These are phyloP conservation scores for Lunularia cruciata DNA, from an alignment of 225 moss, liverwort and hornwort genomes.

Conservation along the genomic window DNA sequence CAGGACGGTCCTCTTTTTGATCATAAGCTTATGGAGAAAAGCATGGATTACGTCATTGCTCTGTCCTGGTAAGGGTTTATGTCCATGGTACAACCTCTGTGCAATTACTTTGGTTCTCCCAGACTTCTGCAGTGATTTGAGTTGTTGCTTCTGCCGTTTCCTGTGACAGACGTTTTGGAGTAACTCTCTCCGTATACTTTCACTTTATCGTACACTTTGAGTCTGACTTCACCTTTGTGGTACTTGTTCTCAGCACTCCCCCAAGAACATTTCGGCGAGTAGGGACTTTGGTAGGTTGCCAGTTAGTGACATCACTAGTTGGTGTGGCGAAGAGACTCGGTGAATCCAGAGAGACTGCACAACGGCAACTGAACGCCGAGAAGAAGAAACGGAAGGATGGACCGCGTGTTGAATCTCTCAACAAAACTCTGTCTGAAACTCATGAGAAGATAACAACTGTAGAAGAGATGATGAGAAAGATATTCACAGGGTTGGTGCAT, in stretches of 20 bases:
- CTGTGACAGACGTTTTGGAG: too few species aligned
- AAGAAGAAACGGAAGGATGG: constrained; percentile 95
- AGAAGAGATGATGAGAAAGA: constrained; percentile 98
- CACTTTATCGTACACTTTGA: too few species aligned
- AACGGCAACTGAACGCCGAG: constrained; percentile 97
- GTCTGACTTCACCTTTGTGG: background rate
- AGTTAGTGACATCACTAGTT: constrained; percentile 88
- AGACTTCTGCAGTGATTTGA: background rate
- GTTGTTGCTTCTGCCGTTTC: background rate
- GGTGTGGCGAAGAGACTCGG: constrained; percentile 85
- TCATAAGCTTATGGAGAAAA: constrained; percentile 94
- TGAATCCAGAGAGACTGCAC: constrained; percentile 88
- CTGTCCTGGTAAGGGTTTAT: constrained; percentile 70
- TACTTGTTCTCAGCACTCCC: constrained; percentile 62
- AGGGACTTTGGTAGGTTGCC: constrained; percentile 86
- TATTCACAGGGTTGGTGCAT: constrained; percentile 78
- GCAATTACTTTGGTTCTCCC: too few species aligned
- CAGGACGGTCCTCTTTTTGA: constrained; percentile 96
- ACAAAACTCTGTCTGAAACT: constrained; percentile 80
- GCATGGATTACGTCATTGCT: constrained; percentile 96
- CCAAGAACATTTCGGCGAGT: constrained; percentile 87
- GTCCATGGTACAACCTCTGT: background rate
- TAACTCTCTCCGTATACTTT: too few species aligned
- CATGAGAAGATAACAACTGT: constrained; percentile 94
- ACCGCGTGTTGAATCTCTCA: constrained; percentile 81